Evolutionary conservation across 148 eudicot genomes (phyloP).

Genomic region (Persicaria tinctoria): DNA sequence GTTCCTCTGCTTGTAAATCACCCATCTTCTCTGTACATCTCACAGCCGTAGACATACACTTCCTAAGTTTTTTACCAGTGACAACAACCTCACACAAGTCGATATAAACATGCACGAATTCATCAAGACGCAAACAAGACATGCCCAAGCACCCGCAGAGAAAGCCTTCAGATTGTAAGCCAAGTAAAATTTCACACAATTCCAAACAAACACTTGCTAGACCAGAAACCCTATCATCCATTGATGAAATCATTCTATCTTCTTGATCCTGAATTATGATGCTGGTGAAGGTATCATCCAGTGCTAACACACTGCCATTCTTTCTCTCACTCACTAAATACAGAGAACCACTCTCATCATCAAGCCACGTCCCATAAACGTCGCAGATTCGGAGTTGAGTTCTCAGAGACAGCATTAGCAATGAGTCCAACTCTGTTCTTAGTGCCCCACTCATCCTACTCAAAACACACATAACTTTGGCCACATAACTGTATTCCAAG

Average conservation of each 20-base stretch:
- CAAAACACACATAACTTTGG: conserved; percentile 45
- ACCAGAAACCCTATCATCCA: conserved; percentile 12
- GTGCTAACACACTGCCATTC: conserved; percentile 12
- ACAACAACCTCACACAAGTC: conserved; percentile 41
- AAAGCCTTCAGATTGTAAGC: conserved; percentile 45
- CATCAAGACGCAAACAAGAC: conserved; percentile 47
- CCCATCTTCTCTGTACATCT: conserved; percentile 11
- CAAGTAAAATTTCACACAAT: conserved; percentile 45
- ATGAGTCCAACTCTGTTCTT: conserved; percentile 33
- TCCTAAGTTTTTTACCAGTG: conserved; percentile 35
- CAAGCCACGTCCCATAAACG: conserved; percentile 66
- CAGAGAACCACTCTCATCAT: conserved; percentile 32
- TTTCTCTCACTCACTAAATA: conserved; percentile 50
- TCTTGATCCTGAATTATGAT: background rate
- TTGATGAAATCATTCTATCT: background rate
- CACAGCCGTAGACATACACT: conserved; percentile 19
- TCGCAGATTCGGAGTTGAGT: conserved; percentile 27
- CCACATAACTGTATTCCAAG: conserved; percentile 44
- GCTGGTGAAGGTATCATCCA: background rate
- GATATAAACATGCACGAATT: conserved; percentile 46
- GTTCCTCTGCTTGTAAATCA: conserved; percentile 16
- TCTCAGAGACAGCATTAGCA: conserved; percentile 27
- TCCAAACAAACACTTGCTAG: conserved; percentile 43
- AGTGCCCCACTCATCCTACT: conserved; percentile 35
- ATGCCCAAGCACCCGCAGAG: conserved; percentile 44